Base-by-base conservation (phyloP, 2,329 filamentous ascomycete species). In the Podosphaera xanthii region DNA sequence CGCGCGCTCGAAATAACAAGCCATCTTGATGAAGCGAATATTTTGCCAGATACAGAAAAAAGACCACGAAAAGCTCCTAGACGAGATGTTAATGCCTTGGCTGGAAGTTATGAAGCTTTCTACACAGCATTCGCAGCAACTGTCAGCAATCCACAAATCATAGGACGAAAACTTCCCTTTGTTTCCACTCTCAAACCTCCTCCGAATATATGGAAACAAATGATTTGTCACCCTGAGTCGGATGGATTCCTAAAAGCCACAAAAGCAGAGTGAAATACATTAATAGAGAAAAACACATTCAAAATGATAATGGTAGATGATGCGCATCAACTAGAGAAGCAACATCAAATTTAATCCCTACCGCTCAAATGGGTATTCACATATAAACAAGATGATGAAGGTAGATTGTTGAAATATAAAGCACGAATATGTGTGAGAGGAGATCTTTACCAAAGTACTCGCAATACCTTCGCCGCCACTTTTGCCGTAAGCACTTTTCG, bases 201-300 rank as follows among this genome's bases (percentile, higher is more conserved):
- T 49, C 30, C 46, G 30, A 49, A 36, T 34, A 55, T n/a, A n/a
- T 34, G 5, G 52, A 55, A 38, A 36, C 52, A 55, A 30, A 40
- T 46, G n/a, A n/a, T n/a, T n/a, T n/a, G n/a, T n/a, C n/a, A n/a
- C n/a, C n/a, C n/a, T n/a, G n/a, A n/a, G n/a, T n/a, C n/a, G n/a
- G n/a, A n/a, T n/a, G 67, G 72, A 73, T 55, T 55, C 14, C n/a
- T 38, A 7, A 55, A 40, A 36, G 52, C 52, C 14, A 12, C 52
- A 55, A 55, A n/a, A 14, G n/a, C n/a, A 35, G 9, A 55, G 22
- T n/a, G 33, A 10, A n/a, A 55, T 14, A 38, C 52, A 38, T 22
- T 38, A 38, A 30, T 38, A n/a, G 8, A 55, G 31, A 55, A 55
- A 55, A 34, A 40, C 14, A 55, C 52, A 5, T 38, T 10, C 7